Percentiles rank a stretch among this genome's conserved stretches.
These are phyloP conservation scores for Naumovozyma dairenensis DNA, from an alignment of 805 yeast species.

Conservation along the genomic window DNA sequence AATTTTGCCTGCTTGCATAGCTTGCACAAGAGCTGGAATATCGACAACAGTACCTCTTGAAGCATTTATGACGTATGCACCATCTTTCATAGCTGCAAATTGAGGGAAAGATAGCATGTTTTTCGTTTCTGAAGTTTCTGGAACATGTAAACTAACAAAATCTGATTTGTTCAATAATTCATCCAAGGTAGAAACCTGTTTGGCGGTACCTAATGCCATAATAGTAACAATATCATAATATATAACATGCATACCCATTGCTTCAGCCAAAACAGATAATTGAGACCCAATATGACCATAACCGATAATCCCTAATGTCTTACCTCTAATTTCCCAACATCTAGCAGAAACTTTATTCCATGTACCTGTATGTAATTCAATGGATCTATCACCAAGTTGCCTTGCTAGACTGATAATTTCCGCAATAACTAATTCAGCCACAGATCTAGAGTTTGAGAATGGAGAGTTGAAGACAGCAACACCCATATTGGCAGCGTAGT, in stretches of 20 bases:
- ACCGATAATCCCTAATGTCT: constrained; percentile 92
- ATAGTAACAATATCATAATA: constrained; percentile 86
- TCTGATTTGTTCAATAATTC: constrained; percentile 74
- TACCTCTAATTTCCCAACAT: constrained; percentile 98
- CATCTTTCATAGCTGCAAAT: constrained; percentile 90
- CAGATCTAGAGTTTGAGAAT: constrained; percentile 95
- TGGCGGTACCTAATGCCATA: constrained; percentile 93
- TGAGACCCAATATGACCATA: constrained; percentile 98
- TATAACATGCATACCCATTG: constrained; percentile 92
- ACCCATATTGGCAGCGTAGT: constrained; percentile 84
- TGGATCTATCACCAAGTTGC: constrained; percentile 91
- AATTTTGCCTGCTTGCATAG: constrained; percentile 80
- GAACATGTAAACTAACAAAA: constrained; percentile 87
- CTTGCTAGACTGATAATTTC: constrained; percentile 88
- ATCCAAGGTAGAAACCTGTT: constrained; percentile 75
- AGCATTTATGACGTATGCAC: constrained; percentile 86
- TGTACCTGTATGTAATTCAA: constrained; percentile 87
- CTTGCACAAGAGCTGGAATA: constrained; percentile 82
- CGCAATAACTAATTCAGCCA: constrained; percentile 92
- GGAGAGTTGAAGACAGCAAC: constrained; percentile 97
- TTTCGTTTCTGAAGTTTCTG: constrained; percentile 88
- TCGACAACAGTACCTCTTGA: constrained; percentile 97
- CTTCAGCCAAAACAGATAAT: constrained; percentile 89
- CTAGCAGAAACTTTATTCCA: constrained; percentile 92
- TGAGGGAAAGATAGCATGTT: constrained; percentile 81